Evolutionary conservation across 2,329 filamentous ascomycete genomes (phyloP).

Genomic region (Onygena corvina): DNA sequence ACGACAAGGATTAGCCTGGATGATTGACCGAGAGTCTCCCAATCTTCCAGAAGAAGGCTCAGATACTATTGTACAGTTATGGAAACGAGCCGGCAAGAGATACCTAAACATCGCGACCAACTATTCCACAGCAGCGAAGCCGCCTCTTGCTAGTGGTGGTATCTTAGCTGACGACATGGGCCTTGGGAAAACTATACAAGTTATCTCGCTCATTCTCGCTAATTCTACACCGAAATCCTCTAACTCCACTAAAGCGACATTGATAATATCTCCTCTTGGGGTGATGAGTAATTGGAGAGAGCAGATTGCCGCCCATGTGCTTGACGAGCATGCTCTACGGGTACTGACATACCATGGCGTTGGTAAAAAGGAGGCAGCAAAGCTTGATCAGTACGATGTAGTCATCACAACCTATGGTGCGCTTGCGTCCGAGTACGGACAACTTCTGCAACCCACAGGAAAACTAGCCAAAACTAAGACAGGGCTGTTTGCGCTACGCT

Average conservation of each 20-base stretch:
- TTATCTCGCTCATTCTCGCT: constrained; percentile 64
- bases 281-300: constrained; percentile 87
- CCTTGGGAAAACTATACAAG: constrained; percentile 74
- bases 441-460: constrained; percentile 34
- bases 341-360: constrained; percentile 64
- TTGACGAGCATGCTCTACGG: constrained; percentile 48
- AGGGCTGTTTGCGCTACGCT: constrained; percentile 53
- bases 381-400: constrained; percentile 57
- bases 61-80: constrained; percentile 59
- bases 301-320: constrained; percentile 63
- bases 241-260: constrained; percentile 48
- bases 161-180: constrained; percentile 92
- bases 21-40: constrained; percentile 63
- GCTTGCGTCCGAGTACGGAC: constrained; percentile 53
- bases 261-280: constrained; percentile 70
- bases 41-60: constrained; percentile 48
- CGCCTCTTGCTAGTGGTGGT: constrained; percentile 61
- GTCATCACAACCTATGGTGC: constrained; percentile 79
- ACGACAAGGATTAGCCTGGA: constrained; percentile 65
- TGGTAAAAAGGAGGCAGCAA: constrained; percentile 44
- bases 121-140: constrained; percentile 47
- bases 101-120: constrained; percentile 62
- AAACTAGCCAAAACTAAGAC: constrained; percentile 32
- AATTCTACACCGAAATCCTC: constrained; percentile 35
- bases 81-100: constrained; percentile 46